These are phyloP conservation scores for Cadophora gregata DNA, from an alignment of 2,329 filamentous ascomycete species.

Conservation along the genomic window DNA sequence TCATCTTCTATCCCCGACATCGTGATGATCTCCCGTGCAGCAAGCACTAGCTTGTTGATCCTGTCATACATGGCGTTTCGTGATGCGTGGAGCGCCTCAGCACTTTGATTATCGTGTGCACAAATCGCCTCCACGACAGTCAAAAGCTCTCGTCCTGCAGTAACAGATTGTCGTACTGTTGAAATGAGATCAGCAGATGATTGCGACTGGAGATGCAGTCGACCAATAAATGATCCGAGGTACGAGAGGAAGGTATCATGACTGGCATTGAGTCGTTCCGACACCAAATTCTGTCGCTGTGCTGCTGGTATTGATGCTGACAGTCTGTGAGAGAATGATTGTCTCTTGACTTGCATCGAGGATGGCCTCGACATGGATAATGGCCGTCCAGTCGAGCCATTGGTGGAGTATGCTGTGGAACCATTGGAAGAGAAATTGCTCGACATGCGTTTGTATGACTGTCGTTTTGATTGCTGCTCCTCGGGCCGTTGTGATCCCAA, in stretches of 20 bases:
- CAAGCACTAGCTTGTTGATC: conserved; percentile 79
- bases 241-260: conserved; percentile 91
- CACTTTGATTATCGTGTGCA: conserved; percentile 73
- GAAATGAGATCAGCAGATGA: conserved; percentile 82
- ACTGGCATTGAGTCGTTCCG: conserved; percentile 77
- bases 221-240: conserved; percentile 90
- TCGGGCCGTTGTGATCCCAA: conserved; percentile 38
- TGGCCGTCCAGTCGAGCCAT: conserved; percentile 26
- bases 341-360: conserved; percentile 38
- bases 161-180: conserved; percentile 83
- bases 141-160: conserved; percentile 80
- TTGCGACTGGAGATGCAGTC: conserved; percentile 88
- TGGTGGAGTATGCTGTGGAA: conserved; percentile 25
- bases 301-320: conserved; percentile 72
- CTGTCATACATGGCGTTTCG: conserved; percentile 79
- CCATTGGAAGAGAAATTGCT: conserved; percentile 33
- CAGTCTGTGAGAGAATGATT: conserved; percentile 67
- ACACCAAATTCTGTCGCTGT: conserved; percentile 76
- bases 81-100: conserved; percentile 69
- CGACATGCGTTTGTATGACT: conserved; percentile 41
- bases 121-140: conserved; percentile 83
- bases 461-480: conserved; percentile 40
- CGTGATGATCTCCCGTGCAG: conserved; percentile 79
- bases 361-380: conserved; percentile 37
- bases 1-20: conserved; percentile 70